A percentile compares a stretch with the other conserved stretches of the same genome.
Conservation (phyloP, 1,284 basidiomycete genomes). For the Tranzscheliella williamsii region DNA sequence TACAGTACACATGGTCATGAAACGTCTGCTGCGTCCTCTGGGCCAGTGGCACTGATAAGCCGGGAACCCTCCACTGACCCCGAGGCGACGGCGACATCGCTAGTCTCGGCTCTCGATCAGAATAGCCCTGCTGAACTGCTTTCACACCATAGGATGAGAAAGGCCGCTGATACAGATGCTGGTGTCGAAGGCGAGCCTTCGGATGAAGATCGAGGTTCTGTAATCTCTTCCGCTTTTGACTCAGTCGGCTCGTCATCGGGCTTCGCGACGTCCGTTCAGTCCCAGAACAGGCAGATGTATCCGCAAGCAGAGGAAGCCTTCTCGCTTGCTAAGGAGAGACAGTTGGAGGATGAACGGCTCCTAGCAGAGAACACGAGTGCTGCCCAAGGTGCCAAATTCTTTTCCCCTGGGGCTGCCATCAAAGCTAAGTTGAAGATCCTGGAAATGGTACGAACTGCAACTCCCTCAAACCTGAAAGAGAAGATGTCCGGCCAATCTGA, state of each 20-base stretch:
- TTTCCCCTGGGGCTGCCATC: constrained; percentile 49
- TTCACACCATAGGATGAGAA: neutral
- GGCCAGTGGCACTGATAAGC: too few relatives aligned
- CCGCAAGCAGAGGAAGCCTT: constrained; percentile 3
- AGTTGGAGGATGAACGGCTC: constrained; percentile 20
- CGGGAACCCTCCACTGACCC: neutral
- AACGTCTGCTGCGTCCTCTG: neutral
- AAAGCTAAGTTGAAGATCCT: constrained; percentile 47
- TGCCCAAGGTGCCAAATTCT: constrained; percentile 36
- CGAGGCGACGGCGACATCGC: neutral
- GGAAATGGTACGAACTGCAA: constrained; percentile 38
- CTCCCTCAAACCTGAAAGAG: constrained; percentile 25
- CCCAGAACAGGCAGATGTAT: constrained; percentile 3
- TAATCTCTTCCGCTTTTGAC: constrained; percentile 39
- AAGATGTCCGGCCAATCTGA: constrained; percentile 10
- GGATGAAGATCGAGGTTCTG: constrained; percentile 42
- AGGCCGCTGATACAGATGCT: neutral
- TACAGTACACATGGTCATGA: neutral
- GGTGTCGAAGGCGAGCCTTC: constrained; percentile 9
- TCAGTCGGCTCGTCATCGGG: constrained; percentile 31
- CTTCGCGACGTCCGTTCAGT: constrained; percentile 9
- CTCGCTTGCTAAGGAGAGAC: constrained; percentile 14
- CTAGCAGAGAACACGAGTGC: constrained; percentile 40
- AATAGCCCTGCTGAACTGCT: neutral
- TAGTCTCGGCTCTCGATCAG: neutral